These are phyloP conservation scores for Citrus trifoliata DNA, from an alignment of 345 rosid genomes.

Conservation along the genomic window DNA sequence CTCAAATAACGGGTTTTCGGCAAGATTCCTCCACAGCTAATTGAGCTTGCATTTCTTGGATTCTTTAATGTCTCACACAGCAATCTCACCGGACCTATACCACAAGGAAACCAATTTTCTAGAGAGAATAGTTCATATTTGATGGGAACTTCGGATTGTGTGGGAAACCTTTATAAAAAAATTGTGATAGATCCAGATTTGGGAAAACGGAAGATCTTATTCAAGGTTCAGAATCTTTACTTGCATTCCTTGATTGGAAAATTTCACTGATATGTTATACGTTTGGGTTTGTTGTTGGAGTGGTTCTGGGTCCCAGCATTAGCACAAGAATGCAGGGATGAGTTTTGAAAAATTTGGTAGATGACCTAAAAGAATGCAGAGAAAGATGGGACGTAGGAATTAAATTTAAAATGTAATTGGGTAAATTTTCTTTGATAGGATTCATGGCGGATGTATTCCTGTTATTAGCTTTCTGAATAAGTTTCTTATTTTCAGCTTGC, in stretches of 20 bases:
- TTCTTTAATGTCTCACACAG: background rate
- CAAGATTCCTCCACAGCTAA: background rate
- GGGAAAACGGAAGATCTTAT: background rate
- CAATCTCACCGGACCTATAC: background rate
- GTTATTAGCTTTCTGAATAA: too few species aligned
- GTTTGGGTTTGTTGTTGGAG: background rate
- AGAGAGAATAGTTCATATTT: background rate
- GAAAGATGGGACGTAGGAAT: too few species aligned
- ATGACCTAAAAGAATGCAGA: too few species aligned
- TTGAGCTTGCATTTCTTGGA: background rate
- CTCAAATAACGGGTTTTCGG: background rate
- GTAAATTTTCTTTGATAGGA: too few species aligned
- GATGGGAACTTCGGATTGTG: too few species aligned
- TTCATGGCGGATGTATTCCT: too few species aligned
- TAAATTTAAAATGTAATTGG: too few species aligned
- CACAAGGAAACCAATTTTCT: background rate
- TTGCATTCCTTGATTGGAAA: background rate
- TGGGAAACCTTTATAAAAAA: too few species aligned
- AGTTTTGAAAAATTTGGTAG: too few species aligned
- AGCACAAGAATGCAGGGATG: too few species aligned
- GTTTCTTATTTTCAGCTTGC: too few species aligned
- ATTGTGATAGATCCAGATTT: too few species aligned
- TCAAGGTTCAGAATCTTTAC: background rate
- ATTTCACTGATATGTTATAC: background rate
- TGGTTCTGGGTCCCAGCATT: background rate